Evolutionary conservation across 768 basidiomycete species (phyloP), one percentile per base, ranked within the genome.

Genomic region (Suillus weaverae): DNA sequence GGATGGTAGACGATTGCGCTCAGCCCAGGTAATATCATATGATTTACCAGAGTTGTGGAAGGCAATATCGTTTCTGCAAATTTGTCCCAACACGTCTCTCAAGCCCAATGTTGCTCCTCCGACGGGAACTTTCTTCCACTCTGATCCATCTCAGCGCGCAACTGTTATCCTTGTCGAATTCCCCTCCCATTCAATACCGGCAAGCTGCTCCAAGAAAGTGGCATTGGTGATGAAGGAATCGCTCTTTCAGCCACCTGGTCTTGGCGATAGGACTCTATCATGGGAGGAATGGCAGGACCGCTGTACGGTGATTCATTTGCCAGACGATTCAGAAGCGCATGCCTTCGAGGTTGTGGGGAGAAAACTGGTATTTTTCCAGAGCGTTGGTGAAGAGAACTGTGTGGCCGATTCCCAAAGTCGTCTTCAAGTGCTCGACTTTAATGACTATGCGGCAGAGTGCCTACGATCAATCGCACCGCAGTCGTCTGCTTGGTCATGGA

Each of bases 1-100:
- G 50, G 64, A 62, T 46, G 48, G 32, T 32, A 62, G 43, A 18
- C 66, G 70, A 2, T 67, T 63, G 13, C 57, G 60, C 18, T 60
- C 66, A 41, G 68, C 66, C 4, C 41, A 61, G 38, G 62, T 69
- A 11, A 70, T 69, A 61, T 70, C 73, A 62, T 87, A 86, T 70
- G 85, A 88, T 68, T 80, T 89, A 30, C 85, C 87, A 1, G 79
- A 78, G 44, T 76, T 77, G 35, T 89, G 86, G 87, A 75, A 67
- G 54, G 76, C 77, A 44, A 63, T 75, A 46, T 81, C 80, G 16
- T 73, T 73, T 35, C 75, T 88, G 67, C 80, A 78, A 39, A 83
- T 88, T 66, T 78, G 79, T 56, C 80, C 80, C 1, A 86, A 88
- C 66, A 76, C 75, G 14, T 79, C 83, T 44, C 77, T 81, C 9